Percentiles rank a stretch among this genome's conserved stretches.
These are phyloP conservation scores for Bimuria novae-zelandiae DNA, from an alignment of 2,329 filamentous ascomycete genomes.

Conservation along the genomic window DNA sequence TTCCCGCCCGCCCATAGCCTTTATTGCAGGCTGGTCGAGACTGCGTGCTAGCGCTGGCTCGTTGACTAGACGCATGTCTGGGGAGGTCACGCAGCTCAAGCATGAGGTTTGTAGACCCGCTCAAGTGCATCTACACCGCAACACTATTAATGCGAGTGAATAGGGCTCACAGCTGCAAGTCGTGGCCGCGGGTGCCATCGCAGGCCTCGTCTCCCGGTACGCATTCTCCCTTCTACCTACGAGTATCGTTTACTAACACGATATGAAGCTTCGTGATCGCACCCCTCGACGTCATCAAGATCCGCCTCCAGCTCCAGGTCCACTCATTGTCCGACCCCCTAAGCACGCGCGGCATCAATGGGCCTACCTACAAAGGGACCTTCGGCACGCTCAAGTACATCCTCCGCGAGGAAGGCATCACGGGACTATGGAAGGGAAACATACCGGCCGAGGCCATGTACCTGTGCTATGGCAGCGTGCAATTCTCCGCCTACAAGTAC, in stretches of 20 bases:
- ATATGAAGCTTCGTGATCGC: slow-evolving; percentile 95
- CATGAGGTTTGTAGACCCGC: too few relatives aligned
- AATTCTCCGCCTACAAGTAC: slow-evolving; percentile 87
- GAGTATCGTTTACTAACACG: slow-evolving; percentile 7
- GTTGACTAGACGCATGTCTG: slow-evolving; percentile 63
- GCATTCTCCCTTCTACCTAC: slow-evolving; percentile 12
- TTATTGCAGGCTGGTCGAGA: slow-evolving; percentile 17
- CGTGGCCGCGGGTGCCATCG: slow-evolving; percentile 68
- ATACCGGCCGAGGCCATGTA: slow-evolving; percentile 95
- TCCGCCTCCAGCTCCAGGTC: slow-evolving; percentile 90
- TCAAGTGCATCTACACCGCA: too few relatives aligned
- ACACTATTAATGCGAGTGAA: slow-evolving; percentile 16
- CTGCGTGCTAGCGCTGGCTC: slow-evolving; percentile 3
- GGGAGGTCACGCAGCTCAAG: slow-evolving; percentile 65
- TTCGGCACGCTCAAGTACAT: slow-evolving; percentile 77
- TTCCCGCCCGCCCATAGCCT: slow-evolving; percentile 17
- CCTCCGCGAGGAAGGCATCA: slow-evolving; percentile 77
- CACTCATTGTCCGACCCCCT: slow-evolving; percentile 79
- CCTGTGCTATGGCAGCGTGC: slow-evolving; percentile 83
- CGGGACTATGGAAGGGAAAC: slow-evolving; percentile 95
- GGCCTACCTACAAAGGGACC: slow-evolving; percentile 71
- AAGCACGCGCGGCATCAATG: slow-evolving; percentile 54
- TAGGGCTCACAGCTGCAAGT: slow-evolving; percentile 70
- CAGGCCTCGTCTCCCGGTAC: slow-evolving; percentile 87
- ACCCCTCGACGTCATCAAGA: slow-evolving; percentile 96